Base-by-base conservation (phyloP, 2,329 filamentous ascomycete genomes). In the Monilinia fructicola region DNA sequence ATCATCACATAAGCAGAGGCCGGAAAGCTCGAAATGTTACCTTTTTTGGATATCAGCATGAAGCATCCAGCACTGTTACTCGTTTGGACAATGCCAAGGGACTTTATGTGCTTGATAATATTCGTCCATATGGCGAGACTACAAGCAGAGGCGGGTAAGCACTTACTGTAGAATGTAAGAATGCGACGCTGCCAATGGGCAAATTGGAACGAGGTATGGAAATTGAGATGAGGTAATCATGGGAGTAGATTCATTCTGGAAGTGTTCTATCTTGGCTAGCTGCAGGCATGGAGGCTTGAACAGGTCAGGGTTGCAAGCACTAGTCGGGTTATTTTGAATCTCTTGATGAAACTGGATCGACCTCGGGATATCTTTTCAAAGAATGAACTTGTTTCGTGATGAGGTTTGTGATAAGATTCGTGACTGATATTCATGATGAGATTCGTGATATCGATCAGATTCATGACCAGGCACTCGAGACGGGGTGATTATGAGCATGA, bases 181-280 rank as follows among this genome's bases (percentile, higher is more conserved):
- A 42, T 53, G 55, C 9, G 10, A 61, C 55, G 44, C 35, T 40
- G 55, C 46, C 26, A 42, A 61, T 28, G 26, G 46, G 18, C 38
- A 21, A 54, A 42, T 44, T 66, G 55, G 35, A 60, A 10, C 18
- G 38, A 26, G 23, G 16, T 21, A 46, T 18, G 28, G 35, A 38
- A 21, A 26, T 50, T 28, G 28, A 58, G 46, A 66, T 66, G 64
- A 66, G 64, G 48, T 61, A 66, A 66, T 66, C 55, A 54, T 60
- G 48, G 64, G 26, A 54, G 44, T 5, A 26, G 35, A 42, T 28
- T 54, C 21, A n/a, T 66, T 61, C 64, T 66, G 55, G 55, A 66
- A 46, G 55, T 66, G 48, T 61, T 61, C 50, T 63, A 63, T 31
- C 46, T 63, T 62, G 59, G 46, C 56, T 48, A 60, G 44, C 44